phyloP scores from a whole-genome alignment of 2,329 filamentous ascomycete species.

The Cryphonectria japonica region DNA sequence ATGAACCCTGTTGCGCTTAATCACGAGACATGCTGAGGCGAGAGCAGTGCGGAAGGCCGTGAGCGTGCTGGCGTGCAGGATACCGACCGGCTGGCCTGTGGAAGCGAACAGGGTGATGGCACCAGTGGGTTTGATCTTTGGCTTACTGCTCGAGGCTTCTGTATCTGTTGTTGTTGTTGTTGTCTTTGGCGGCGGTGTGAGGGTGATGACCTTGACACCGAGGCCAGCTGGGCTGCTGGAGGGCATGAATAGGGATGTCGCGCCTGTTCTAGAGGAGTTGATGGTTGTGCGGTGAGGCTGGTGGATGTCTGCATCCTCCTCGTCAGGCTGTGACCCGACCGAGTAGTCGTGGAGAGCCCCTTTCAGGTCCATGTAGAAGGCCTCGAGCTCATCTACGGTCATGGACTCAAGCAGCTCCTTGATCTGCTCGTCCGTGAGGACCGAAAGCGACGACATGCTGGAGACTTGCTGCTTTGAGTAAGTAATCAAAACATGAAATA shows the following conservation, averaged over 20 bases:
- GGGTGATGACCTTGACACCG: slow-evolving; percentile 73
- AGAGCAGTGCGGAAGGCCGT: slow-evolving; percentile 83
- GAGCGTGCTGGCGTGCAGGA: slow-evolving; percentile 73
- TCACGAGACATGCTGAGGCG: slow-evolving; percentile 68
- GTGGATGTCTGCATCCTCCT: slow-evolving; percentile 51
- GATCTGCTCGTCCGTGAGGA: slow-evolving; percentile 63
- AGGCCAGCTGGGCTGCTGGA: slow-evolving; percentile 66
- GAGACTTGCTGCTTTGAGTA: background rate
- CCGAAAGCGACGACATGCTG: slow-evolving; percentile 59
- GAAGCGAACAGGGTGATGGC: slow-evolving; percentile 71
- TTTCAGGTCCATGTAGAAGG: slow-evolving; percentile 53
- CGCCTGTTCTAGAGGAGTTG: slow-evolving; percentile 50
- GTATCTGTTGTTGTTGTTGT: slow-evolving; percentile 31
- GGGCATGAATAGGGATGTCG: slow-evolving; percentile 75
- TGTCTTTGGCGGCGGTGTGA: slow-evolving; percentile 47
- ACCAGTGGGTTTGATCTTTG: slow-evolving; percentile 59
- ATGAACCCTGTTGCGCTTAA: slow-evolving; percentile 69
- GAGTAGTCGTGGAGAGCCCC: slow-evolving; percentile 65
- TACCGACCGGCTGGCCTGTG: slow-evolving; percentile 64
- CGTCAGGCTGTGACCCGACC: slow-evolving; percentile 52
- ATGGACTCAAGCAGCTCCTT: slow-evolving; percentile 57
- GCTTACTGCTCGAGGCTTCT: slow-evolving; percentile 34
- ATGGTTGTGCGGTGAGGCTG: slow-evolving; percentile 59
- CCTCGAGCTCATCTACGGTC: slow-evolving; percentile 54
- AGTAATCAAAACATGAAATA: background rate